These are phyloP conservation scores for Umbelopsis sp. DNA, from an alignment of 192 early-diverging fungal genomes.

Conservation along the genomic window DNA sequence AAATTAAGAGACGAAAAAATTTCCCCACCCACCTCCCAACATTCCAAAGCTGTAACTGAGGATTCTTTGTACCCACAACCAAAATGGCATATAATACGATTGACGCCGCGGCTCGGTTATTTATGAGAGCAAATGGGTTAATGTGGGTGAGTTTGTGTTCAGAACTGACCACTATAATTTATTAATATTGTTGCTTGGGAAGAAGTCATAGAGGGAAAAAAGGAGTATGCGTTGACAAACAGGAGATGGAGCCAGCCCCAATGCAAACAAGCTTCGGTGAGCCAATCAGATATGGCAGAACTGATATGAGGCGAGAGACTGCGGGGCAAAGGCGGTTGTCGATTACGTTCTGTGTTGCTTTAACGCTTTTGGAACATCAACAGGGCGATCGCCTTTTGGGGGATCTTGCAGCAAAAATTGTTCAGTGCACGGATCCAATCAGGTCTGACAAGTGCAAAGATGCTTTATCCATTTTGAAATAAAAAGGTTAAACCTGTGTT, in stretches of 20 bases:
- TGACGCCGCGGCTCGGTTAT: not conserved
- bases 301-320: too few species aligned
- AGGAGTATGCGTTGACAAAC: too few species aligned
- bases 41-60: not conserved
- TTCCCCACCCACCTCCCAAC: not conserved
- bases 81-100: not conserved
- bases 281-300: not conserved
- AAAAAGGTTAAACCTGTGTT: too few species aligned
- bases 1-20: not conserved
- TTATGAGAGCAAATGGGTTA: too few species aligned
- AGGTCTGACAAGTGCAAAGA: not conserved
- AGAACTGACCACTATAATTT: too few species aligned
- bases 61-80: not conserved
- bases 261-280: too few species aligned
- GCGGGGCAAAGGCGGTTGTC: not conserved
- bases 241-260: not conserved
- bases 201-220: not conserved
- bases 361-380: not conserved
- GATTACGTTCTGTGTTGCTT: not conserved
- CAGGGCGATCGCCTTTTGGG: conserved; percentile 20
- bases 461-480: too few species aligned
- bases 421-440: conserved; percentile 1
- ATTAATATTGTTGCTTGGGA: not conserved
- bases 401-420: not conserved
- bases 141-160: too few species aligned